Conservation (phyloP, 345 rosid genomes). For the Pseudoturritis turrita region DNA sequence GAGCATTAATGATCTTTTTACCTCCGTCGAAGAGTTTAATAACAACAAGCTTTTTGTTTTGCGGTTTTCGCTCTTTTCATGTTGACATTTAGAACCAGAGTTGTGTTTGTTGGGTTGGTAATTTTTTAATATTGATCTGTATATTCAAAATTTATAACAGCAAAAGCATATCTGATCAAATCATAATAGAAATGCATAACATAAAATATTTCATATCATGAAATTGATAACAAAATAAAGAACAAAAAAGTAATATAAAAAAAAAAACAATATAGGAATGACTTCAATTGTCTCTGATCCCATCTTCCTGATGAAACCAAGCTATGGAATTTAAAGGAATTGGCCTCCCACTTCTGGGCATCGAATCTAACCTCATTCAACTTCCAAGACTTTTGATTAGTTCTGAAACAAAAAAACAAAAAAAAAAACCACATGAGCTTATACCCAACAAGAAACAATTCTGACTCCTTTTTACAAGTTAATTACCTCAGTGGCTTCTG, state of each 20-base stretch:
- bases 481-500: conserved; percentile 54
- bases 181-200: conserved; percentile 10
- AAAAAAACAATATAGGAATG: conserved; percentile 3
- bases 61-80: background rate
- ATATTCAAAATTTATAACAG: background rate
- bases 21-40: background rate
- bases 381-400: conserved; percentile 22
- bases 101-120: background rate
- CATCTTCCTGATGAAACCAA: conserved; percentile 25
- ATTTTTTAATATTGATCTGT: background rate
- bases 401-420: conserved; percentile 20
- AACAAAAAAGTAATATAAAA: background rate
- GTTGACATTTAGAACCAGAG: background rate
- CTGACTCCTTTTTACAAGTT: background rate
- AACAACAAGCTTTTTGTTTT: background rate
- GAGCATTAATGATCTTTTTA: background rate
- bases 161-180: conserved; percentile 9
- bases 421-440: background rate
- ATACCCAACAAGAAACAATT: background rate
- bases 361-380: conserved; percentile 16
- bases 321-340: conserved; percentile 6
- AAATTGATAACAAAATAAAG: conserved; percentile 6
- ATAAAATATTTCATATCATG: conserved; percentile 12
- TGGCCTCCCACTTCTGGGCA: conserved; percentile 18
- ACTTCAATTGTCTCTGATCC: conserved; percentile 13